Conservation (phyloP, 345 rosid species). For the Lepidium didymum region DNA sequence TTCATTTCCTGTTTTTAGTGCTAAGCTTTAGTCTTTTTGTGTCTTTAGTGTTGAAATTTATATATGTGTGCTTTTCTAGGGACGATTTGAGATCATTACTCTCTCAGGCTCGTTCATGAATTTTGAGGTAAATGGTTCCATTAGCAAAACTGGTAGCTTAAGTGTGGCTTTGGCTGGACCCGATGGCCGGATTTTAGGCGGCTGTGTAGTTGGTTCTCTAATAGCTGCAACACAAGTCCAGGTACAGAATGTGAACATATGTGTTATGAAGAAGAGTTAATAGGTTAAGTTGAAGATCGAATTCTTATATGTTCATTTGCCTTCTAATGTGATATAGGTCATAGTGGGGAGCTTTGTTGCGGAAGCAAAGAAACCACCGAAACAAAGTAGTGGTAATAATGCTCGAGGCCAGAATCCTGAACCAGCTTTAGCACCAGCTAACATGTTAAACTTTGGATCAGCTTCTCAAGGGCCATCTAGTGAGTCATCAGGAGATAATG, state of each 20-base stretch:
- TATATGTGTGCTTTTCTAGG: slow-evolving; percentile 35
- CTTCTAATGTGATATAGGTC: slow-evolving; percentile 35
- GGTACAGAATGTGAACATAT: slow-evolving; percentile 32
- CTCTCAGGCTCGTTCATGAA: slow-evolving; percentile 63
- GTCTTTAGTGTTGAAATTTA: slow-evolving; percentile 8
- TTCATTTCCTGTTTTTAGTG: background rate
- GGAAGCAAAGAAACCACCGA: slow-evolving; percentile 48
- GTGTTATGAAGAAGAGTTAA: background rate
- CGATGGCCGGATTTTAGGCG: slow-evolving; percentile 76
- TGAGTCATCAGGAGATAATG: slow-evolving; percentile 72
- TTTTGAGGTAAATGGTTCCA: slow-evolving; percentile 46
- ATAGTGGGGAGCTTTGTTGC: slow-evolving; percentile 84
- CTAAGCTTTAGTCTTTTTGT: background rate
- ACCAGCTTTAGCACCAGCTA: slow-evolving; percentile 42
- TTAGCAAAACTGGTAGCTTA: slow-evolving; percentile 43
- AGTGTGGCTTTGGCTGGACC: slow-evolving; percentile 71
- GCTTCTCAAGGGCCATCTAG: slow-evolving; percentile 67
- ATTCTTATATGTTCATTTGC: background rate
- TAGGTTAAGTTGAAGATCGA: background rate
- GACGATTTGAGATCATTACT: slow-evolving; percentile 74
- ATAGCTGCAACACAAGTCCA: slow-evolving; percentile 80
- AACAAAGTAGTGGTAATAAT: background rate
- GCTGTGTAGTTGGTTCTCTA: slow-evolving; percentile 67
- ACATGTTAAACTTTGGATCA: slow-evolving; percentile 62
- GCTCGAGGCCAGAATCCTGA: slow-evolving; percentile 37